phyloP scores from a whole-genome alignment of 163 green algal species.

The Volvox carteri region DNA sequence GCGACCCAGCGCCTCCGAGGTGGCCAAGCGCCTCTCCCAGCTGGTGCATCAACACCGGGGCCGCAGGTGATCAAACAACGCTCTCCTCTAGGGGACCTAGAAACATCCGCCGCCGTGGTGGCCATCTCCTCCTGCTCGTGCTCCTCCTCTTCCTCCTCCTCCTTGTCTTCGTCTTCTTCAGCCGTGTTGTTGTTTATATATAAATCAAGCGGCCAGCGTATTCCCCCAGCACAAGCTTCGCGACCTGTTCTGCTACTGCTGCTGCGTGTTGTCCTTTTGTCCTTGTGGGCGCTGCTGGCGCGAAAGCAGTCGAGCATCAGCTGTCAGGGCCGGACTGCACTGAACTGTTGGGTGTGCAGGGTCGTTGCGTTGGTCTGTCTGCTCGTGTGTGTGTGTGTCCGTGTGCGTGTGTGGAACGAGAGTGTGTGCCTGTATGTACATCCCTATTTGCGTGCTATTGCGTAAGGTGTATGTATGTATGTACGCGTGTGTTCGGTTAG shows the following conservation, averaged over 20 bases:
- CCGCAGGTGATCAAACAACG: neutral
- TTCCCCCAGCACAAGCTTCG: neutral
- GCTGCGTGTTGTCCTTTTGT: neutral
- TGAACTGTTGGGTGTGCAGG: too few species aligned
- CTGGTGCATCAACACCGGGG: neutral
- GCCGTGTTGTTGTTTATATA: neutral
- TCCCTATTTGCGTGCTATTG: neutral
- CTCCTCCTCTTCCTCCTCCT: too few species aligned
- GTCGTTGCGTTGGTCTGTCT: neutral
- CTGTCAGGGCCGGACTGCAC: too few species aligned
- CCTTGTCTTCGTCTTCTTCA: too few species aligned
- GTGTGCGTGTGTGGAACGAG: neutral
- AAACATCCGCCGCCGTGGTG: too few species aligned
- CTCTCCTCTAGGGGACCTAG: neutral
- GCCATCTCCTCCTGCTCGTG: too few species aligned
- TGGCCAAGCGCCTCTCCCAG: slow-evolving; percentile 7
- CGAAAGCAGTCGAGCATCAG: too few species aligned
- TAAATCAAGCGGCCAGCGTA: neutral
- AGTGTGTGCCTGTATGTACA: neutral
- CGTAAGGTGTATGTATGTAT: too few species aligned
- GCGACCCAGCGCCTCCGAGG: neutral
- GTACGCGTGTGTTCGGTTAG: too few species aligned
- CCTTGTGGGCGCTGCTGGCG: too few species aligned
- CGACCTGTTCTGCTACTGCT: neutral
- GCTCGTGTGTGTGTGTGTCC: neutral